Conservation (phyloP, 495 filamentous ascomycete genomes). For the Penicillium maclennaniae region DNA sequence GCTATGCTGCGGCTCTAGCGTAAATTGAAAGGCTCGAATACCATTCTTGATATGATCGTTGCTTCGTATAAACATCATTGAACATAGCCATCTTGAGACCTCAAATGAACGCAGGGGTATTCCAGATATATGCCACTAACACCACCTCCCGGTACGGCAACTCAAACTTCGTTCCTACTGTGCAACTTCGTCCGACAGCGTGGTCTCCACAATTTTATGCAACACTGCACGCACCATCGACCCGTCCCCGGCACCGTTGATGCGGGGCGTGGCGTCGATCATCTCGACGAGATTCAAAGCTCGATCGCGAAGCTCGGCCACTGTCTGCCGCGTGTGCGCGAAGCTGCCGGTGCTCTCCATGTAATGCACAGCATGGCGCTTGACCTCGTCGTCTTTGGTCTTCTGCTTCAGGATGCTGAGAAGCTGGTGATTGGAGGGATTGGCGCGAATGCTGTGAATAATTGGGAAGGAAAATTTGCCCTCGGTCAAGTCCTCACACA, state of each 20-base stretch:
- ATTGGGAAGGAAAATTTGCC: slow-evolving; percentile 98
- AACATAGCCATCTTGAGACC: neutral
- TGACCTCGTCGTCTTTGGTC: slow-evolving; percentile 80
- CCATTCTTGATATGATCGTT: neutral
- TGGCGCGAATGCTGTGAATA: slow-evolving; percentile 86
- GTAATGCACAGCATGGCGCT: slow-evolving; percentile 84
- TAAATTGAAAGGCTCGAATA: neutral
- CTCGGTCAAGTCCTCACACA: slow-evolving; percentile 95
- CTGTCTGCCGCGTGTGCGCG: slow-evolving; percentile 71
- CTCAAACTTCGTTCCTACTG: neutral
- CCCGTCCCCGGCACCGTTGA: slow-evolving; percentile 31
- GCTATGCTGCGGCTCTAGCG: neutral
- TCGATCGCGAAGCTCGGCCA: slow-evolving; percentile 61
- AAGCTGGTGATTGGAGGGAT: slow-evolving; percentile 75
- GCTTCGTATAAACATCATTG: neutral
- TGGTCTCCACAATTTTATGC: slow-evolving; percentile 44
- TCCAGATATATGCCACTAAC: neutral
- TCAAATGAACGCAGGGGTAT: slow-evolving; percentile 5
- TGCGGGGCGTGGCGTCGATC: slow-evolving; percentile 52
- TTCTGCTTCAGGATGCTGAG: slow-evolving; percentile 91
- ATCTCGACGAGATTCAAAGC: slow-evolving; percentile 64
- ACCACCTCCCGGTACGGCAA: neutral
- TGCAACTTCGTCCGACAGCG: slow-evolving; percentile 26
- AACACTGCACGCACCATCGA: slow-evolving; percentile 42
- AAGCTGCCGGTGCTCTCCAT: slow-evolving; percentile 91